A percentile compares a stretch with the other conserved stretches of the same genome.
phyloP scores from a whole-genome alignment of 306 rosid species.

The Trifolium fragiferum region DNA sequence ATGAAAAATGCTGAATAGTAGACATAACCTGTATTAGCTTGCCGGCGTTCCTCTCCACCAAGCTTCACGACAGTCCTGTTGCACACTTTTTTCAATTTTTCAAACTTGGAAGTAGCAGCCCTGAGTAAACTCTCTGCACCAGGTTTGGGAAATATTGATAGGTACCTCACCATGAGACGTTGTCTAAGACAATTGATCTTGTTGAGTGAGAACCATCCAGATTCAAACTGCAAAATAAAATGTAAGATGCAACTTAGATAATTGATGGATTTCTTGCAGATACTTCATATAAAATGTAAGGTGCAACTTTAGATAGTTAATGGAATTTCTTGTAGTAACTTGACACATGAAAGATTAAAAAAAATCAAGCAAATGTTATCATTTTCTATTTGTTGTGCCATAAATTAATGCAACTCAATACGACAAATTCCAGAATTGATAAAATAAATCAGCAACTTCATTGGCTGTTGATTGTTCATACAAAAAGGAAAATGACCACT shows the following conservation, averaged over 20 bases:
- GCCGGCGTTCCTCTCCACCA: constrained; percentile 53
- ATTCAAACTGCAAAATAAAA: constrained; percentile 60
- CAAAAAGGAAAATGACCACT: constrained; percentile 21
- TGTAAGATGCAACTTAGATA: constrained; percentile 34
- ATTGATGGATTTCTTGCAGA: constrained; percentile 14
- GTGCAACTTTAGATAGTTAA: constrained; percentile 30
- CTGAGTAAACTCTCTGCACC: constrained; percentile 68
- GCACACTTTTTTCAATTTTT: constrained; percentile 66
- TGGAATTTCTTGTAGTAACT: constrained; percentile 20
- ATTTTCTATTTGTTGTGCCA: constrained; percentile 4
- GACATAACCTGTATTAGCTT: constrained; percentile 63
- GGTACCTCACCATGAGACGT: constrained; percentile 72
- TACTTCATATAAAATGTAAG: constrained; percentile 37
- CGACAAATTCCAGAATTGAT: constrained; percentile 22
- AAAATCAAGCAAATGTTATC: not conserved
- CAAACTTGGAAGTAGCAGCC: constrained; percentile 72
- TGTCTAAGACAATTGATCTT: constrained; percentile 67
- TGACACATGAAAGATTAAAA: constrained; percentile 15
- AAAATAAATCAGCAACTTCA: constrained; percentile 21
- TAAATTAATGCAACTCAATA: constrained; percentile 3
- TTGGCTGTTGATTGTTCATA: constrained; percentile 19
- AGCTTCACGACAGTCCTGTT: constrained; percentile 49
- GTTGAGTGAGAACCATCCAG: constrained; percentile 80
- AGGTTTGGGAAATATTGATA: constrained; percentile 70
- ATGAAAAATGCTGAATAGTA: not conserved